Conservation (phyloP, 2,329 filamentous ascomycete genomes). For the Penicillium sp. region DNA sequence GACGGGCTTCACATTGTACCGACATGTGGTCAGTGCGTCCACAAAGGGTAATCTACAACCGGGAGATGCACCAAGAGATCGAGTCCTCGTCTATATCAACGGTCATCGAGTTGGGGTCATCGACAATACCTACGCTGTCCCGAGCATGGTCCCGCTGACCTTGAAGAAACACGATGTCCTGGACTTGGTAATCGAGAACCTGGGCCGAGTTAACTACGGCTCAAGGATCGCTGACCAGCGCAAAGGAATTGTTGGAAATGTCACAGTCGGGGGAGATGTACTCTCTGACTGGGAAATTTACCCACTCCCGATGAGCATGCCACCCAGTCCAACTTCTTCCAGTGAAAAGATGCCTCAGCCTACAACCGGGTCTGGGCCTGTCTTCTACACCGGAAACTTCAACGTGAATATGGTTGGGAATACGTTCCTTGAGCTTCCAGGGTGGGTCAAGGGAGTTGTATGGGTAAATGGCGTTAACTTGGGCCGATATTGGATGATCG, state of each 20-base stretch:
- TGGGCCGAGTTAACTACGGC: conserved; percentile 54
- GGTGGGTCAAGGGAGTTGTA: conserved; percentile 49
- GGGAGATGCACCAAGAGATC: conserved; percentile 50
- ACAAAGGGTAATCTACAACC: conserved; percentile 40
- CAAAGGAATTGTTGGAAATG: conserved; percentile 50
- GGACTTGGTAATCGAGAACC: conserved; percentile 49
- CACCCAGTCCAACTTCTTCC: conserved; percentile 14
- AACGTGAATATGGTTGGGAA: conserved; percentile 21
- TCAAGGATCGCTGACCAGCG: conserved; percentile 47
- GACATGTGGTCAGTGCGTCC: conserved; percentile 34
- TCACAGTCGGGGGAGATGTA: conserved; percentile 41
- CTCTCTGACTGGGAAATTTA: conserved; percentile 47
- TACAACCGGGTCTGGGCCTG: conserved; percentile 9
- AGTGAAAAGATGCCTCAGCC: neutral
- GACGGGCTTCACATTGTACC: conserved; percentile 50
- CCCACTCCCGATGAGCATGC: conserved; percentile 38
- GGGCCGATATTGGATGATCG: conserved; percentile 52
- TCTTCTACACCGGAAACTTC: conserved; percentile 21
- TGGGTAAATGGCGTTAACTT: conserved; percentile 53
- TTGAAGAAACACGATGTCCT: conserved; percentile 28
- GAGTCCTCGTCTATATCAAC: conserved; percentile 54
- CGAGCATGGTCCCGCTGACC: conserved; percentile 41
- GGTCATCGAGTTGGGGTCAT: conserved; percentile 46
- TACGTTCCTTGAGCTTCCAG: conserved; percentile 46
- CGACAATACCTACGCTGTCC: conserved; percentile 49